Evolutionary conservation across 1,284 basidiomycete species (phyloP).

Genomic region (Papiliotrema flavescens): DNA sequence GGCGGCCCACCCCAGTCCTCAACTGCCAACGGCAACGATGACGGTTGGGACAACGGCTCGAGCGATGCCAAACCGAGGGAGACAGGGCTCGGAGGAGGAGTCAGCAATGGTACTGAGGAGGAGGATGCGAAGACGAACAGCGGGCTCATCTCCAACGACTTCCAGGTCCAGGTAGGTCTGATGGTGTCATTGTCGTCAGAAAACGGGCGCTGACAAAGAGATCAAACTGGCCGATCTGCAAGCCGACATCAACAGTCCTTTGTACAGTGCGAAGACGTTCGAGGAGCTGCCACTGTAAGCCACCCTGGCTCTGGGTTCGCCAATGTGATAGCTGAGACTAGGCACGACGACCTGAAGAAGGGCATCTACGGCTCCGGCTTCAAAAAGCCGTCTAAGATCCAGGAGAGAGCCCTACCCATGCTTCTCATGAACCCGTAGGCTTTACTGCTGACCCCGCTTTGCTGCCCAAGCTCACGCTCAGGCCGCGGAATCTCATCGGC

Average conservation of each 20-base stretch:
- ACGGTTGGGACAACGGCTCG: neutral
- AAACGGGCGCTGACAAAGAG: conserved; percentile 54
- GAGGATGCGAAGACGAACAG: conserved; percentile 15
- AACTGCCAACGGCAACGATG: neutral
- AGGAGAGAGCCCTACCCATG: conserved; percentile 92
- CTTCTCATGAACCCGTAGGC: conserved; percentile 84
- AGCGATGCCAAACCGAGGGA: neutral
- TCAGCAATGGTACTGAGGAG: neutral
- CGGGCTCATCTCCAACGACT: conserved; percentile 40
- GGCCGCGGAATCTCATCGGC: conserved; percentile 96
- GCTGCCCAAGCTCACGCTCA: conserved; percentile 39
- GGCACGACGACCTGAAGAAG: conserved; percentile 83
- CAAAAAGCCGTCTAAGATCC: conserved; percentile 97
- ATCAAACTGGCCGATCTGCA: conserved; percentile 98
- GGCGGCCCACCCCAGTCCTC: neutral
- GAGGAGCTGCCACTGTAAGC: conserved; percentile 87
- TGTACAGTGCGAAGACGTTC: conserved; percentile 91
- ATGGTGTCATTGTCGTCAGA: no score
- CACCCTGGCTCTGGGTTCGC: neutral
- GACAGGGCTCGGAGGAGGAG: neutral
- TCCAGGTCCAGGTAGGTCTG: conserved; percentile 39
- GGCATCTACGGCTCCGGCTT: conserved; percentile 97
- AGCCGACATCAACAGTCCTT: conserved; percentile 89
- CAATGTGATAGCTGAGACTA: conserved; percentile 43
- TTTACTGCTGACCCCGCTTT: neutral